Evolutionary conservation across 805 yeast genomes (phyloP).

Genomic region (Saturnispora saitoi): DNA sequence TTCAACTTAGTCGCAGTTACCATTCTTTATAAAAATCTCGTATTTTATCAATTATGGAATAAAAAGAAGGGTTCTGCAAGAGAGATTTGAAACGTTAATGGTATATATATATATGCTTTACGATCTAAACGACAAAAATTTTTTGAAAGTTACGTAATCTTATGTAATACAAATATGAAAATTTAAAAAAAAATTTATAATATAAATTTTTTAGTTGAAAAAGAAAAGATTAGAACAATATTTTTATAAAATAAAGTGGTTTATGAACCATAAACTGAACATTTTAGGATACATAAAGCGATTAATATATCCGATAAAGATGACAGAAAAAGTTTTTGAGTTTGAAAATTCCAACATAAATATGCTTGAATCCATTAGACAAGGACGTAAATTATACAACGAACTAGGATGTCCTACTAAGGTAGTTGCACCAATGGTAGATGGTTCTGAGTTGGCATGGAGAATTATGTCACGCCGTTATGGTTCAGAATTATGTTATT

Average conservation of each 20-base stretch:
- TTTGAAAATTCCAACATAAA: slow-evolving; percentile 17
- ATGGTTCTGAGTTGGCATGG: slow-evolving; percentile 95
- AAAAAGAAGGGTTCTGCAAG: not conserved
- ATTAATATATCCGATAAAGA: not conserved
- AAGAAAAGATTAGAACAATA: not conserved
- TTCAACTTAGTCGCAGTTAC: slow-evolving; percentile 33
- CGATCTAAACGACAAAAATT: not conserved
- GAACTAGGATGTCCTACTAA: slow-evolving; percentile 67
- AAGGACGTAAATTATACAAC: slow-evolving; percentile 65
- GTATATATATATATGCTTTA: not conserved
- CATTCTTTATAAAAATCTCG: not conserved
- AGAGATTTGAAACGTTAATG: not conserved
- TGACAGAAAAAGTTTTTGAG: not conserved
- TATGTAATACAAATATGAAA: not conserved
- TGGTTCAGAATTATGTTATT: slow-evolving; percentile 91
- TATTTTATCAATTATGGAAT: not conserved
- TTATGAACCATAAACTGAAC: not conserved
- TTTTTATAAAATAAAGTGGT: not conserved
- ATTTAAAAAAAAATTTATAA: not conserved
- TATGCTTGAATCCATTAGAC: slow-evolving; percentile 9
- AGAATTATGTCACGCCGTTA: slow-evolving; percentile 73
- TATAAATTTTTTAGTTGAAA: not conserved
- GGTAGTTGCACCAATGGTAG: slow-evolving; percentile 98
- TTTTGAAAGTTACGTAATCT: not conserved
- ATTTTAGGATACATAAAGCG: not conserved